Evolutionary conservation across 768 basidiomycete species (phyloP), one percentile per base, ranked within the genome.

Genomic region (Pleurotus ostreatus): DNA sequence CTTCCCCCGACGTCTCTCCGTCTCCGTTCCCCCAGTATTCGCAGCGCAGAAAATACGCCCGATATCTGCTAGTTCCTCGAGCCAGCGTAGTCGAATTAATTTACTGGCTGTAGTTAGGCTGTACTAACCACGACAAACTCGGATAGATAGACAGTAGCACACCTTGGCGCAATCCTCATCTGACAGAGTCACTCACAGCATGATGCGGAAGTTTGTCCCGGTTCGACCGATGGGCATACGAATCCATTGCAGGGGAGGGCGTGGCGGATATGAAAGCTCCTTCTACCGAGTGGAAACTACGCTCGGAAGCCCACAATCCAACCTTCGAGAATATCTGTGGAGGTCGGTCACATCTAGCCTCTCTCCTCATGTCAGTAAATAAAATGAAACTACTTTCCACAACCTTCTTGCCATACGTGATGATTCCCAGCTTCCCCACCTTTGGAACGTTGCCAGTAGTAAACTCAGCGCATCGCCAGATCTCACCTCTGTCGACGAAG

Each of bases 211-310:
- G 51, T 53, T 41, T 53, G 51, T 53, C 51, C 51, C 51, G 51
- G 51, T 53, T 53, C 51, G 38, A 53, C 51, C 51, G 51, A 53
- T 53, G 51, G 51, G 51, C 51, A 53, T 53, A 53, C 51, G 51
- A 41, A 53, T 34, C 49, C 49, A 51, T 34, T 51, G 51, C 51
- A 53, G 51, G 51, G 51, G 51, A 41, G 48, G 12, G 38, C 51
- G 51, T 53, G 49, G 49, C 49, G 49, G 49, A 51, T 51, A 51
- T 51, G 49, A 51, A 51, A 51, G 49, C 49, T 34, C 37, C 49
- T 30, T 25, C 49, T 30, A 22, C 22, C 49, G 30, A 22, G 30
- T 53, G 39, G 51, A 53, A 53, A 53, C 39, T 53, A 53, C 51
- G 22, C 22, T 39, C 51, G 51, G 51, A 53, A 53, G 41, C 37